Base-by-base conservation (phyloP, 306 rosid species). In the Trichosanthes truncata region DNA sequence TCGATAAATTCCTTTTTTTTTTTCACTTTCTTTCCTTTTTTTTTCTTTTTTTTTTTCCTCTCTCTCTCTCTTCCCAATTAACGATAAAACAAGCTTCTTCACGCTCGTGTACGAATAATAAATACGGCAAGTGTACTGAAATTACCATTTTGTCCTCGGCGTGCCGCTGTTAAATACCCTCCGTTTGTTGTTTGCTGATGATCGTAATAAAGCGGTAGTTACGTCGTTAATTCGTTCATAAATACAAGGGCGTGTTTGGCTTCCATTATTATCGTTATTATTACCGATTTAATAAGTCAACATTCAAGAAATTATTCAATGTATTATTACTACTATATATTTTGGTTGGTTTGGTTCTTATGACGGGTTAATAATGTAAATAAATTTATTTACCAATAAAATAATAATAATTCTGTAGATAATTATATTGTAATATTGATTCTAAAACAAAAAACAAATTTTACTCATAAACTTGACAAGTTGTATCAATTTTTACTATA, bases 61-160 rank as follows among this genome's bases (percentile, higher is more conserved):
- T 74, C 41, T 23, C 38, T 26, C 65, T 56, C 63, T 76, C 49
- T 21, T 41, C 75, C 59, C 68, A 81, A 81, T 78, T 79, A 80
- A 72, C 71, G 80, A 51, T 76, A 85, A 80, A 80, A 82, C 84
- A 77, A 79, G 56, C 83, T 89, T 80, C 78, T 86, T 82, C 84
- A 81, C 93, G 81, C 90, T 89, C 94, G 91, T 91, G 97, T 93
- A 91, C 93, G 89, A 84, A 82, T 84, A 68, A 79, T 84, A 77
- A 86, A 87, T 83, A 77, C 79, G 9, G 48, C 6, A 35, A 20
- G 1, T 7, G 3, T 4, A 3, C 0, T 0, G 66, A 43, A 86
- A 82, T 86, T 86, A 84, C 92, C 0, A 21, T 59, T 41, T 55
- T 85, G 13, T 88, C 95, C 92, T 52, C 90, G 89, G 85, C 89